Evolutionary conservation across 2,329 filamentous ascomycete species (phyloP).

Genomic region (Colletotrichum sublineola): DNA sequence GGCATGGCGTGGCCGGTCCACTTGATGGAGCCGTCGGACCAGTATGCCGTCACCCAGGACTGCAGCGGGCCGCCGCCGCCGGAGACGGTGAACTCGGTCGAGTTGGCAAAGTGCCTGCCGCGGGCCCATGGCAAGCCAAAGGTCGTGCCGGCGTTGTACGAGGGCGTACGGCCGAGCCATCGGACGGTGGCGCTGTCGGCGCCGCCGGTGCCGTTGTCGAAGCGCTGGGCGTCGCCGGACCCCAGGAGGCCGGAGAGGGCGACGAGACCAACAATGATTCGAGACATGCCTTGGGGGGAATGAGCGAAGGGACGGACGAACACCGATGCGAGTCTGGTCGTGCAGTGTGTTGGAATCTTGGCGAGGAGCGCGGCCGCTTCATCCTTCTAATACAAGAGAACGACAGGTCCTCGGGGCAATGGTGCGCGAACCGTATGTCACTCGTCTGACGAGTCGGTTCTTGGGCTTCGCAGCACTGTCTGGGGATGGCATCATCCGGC

Average conservation of each 20-base stretch:
- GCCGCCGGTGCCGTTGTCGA: slow-evolving; percentile 28
- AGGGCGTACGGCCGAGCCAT: slow-evolving; percentile 58
- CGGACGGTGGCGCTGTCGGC: slow-evolving; percentile 45
- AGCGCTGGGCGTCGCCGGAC: slow-evolving; percentile 27
- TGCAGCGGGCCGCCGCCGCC: slow-evolving; percentile 51
- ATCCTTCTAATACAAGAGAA: slow-evolving; percentile 16
- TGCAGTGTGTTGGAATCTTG: neutral
- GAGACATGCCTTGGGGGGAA: slow-evolving; percentile 34
- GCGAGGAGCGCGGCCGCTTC: neutral
- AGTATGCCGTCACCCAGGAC: slow-evolving; percentile 70
- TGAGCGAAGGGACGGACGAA: slow-evolving; percentile 10
- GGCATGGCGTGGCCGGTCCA: slow-evolving; percentile 71
- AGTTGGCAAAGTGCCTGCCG: slow-evolving; percentile 53
- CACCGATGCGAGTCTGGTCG: neutral
- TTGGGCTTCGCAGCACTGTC: slow-evolving; percentile 19
- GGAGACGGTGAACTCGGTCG: slow-evolving; percentile 53
- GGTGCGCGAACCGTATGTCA: slow-evolving; percentile 12
- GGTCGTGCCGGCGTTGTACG: slow-evolving; percentile 53
- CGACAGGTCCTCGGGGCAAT: slow-evolving; percentile 16
- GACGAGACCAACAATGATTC: slow-evolving; percentile 29
- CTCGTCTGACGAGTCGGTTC: neutral
- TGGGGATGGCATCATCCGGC: slow-evolving; percentile 32
- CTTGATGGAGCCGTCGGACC: slow-evolving; percentile 72
- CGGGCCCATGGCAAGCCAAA: slow-evolving; percentile 61
- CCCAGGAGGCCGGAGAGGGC: slow-evolving; percentile 39